A percentile compares a stretch with the other conserved stretches of the same genome.
phyloP scores from a whole-genome alignment of 371 early-diverging fungal species.

The Mortierella sp. region DNA sequence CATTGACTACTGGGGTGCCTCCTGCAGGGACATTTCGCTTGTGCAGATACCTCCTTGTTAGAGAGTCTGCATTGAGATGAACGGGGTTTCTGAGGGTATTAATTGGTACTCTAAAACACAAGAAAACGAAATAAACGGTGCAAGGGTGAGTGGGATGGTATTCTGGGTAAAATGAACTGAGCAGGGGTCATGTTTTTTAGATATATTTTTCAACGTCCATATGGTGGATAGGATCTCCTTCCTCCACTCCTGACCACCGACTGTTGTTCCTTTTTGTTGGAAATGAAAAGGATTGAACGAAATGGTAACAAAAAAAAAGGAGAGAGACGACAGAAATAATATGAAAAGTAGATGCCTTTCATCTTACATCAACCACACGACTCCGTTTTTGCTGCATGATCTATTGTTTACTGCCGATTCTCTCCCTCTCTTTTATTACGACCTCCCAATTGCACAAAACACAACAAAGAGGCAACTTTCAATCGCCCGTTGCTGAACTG shows the following conservation, averaged over 20 bases:
- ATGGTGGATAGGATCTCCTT: background rate
- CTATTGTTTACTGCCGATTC: background rate
- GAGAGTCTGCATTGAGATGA: slow-evolving; percentile 24
- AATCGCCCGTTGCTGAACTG: background rate
- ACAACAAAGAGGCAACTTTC: too few relatives aligned
- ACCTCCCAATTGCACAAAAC: background rate
- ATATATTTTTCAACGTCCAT: background rate
- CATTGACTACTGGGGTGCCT: background rate
- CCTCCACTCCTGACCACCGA: background rate
- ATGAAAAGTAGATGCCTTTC: background rate
- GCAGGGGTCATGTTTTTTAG: background rate
- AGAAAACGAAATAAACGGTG: background rate
- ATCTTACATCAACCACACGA: too few relatives aligned
- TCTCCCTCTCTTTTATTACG: background rate
- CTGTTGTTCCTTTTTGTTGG: background rate
- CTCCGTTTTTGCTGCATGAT: background rate
- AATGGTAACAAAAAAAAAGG: background rate
- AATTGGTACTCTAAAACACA: slow-evolving; percentile 13
- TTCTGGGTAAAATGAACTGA: background rate
- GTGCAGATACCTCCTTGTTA: slow-evolving; percentile 34
- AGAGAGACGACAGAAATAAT: background rate
- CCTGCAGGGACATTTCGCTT: slow-evolving; percentile 16
- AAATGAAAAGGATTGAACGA: background rate
- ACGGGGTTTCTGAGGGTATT: slow-evolving; percentile 4
- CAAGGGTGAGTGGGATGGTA: background rate